Conservation (phyloP, 73 alveolate genomes). For the Tetrahymena thermophila region DNA sequence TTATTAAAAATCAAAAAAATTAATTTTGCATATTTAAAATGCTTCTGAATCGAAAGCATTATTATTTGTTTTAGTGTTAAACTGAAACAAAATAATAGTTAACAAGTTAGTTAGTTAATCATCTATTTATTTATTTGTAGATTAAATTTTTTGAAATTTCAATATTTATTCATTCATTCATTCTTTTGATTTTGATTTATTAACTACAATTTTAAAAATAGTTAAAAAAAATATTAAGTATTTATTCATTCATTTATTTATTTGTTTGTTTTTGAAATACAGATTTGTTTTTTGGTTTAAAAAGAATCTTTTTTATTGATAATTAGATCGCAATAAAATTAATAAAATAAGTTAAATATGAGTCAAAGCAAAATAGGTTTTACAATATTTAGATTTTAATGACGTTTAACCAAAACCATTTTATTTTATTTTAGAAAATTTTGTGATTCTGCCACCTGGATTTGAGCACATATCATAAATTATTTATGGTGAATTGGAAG, state of each 20-base stretch:
- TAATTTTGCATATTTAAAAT: too few species aligned
- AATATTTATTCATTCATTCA: too few species aligned
- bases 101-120: too few species aligned
- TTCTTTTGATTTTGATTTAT: neutral
- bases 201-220: neutral
- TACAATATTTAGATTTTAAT: neutral
- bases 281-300: neutral
- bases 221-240: too few species aligned
- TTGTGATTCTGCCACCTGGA: neutral
- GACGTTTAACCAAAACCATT: neutral
- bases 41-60: too few species aligned
- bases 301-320: neutral
- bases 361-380: neutral
- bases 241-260: too few species aligned
- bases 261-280: neutral
- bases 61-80: too few species aligned
- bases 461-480: neutral
- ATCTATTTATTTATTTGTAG: too few species aligned
- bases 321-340: neutral
- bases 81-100: too few species aligned
- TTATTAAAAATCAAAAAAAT: too few species aligned
- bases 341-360: neutral
- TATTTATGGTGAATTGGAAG: neutral
- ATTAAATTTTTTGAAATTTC: too few species aligned
- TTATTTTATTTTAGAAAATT: neutral